Evolutionary conservation across 805 yeast species (phyloP).

Genomic region (Wickerhamomyces ciferrii): DNA sequence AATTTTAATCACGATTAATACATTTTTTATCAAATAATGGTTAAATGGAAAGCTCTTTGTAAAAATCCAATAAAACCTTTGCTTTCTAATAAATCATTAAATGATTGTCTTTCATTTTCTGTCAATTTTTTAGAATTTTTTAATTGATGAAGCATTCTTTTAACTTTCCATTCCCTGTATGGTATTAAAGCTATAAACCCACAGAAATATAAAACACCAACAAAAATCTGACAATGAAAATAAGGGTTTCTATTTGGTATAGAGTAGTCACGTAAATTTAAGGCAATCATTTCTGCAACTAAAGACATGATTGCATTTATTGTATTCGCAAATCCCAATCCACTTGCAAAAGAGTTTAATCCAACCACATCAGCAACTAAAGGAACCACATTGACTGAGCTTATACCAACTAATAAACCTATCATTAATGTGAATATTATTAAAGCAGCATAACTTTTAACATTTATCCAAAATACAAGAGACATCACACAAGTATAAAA

Average conservation of each 20-base stretch:
- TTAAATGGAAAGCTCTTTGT: constrained; percentile 5
- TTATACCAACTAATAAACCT: constrained; percentile 42
- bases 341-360: constrained; percentile 30
- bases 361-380: constrained; percentile 36
- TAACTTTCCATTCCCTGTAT: constrained; percentile 48
- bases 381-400: constrained; percentile 34
- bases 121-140: constrained; percentile 4
- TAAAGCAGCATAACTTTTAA: constrained; percentile 33
- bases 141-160: constrained; percentile 28
- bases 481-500: constrained; percentile 30
- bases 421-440: constrained; percentile 35
- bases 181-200: constrained; percentile 38
- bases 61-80: constrained; percentile 5
- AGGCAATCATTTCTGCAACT: constrained; percentile 50
- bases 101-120: not conserved
- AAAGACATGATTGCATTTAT: constrained; percentile 29
- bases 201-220: constrained; percentile 43
- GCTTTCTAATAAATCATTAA: not conserved
- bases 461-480: constrained; percentile 45
- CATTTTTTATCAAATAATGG: no score
- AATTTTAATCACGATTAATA: no score
- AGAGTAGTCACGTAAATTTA: constrained; percentile 35
- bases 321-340: constrained; percentile 30
- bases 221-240: constrained; percentile 53
- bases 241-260: constrained; percentile 35